Evolutionary conservation across 2,329 filamentous ascomycete genomes (phyloP), one percentile per base, ranked within the genome.

Genomic region (Epichloe festucae): DNA sequence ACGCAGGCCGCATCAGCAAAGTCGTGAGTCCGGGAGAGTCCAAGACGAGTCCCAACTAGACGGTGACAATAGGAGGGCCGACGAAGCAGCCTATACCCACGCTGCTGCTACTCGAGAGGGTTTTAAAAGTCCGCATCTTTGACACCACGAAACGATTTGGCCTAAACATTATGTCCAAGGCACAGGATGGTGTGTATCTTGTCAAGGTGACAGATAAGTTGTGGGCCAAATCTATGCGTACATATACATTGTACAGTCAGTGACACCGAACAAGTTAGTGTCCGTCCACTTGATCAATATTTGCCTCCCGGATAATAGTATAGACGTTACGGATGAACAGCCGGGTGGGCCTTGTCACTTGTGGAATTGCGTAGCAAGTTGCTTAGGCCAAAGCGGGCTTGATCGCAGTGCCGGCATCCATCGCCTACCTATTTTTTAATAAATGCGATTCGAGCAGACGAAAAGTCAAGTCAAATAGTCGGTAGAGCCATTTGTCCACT

Each of bases 1-100:
- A 53, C 52, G 35, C 53, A 58, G 40, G 38, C 47, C 56, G 54
- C 54, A 53, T 57, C 56, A 54, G 51, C 45, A 52, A 31, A 31
- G 27, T 52, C 41, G 47, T 45, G 49, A 57, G 49, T 53, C 46
- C 48, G 51, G 44, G 27, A 52, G 14, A 27, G 19, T 27, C 41
- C 14, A 14, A n/a, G 21, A 12, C 42, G 27, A 31, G 42, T 31
- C 42, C 21, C 27, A 23, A 44, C 14, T 21, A 46, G 12, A 31
- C 8, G 10, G 10, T 11, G 8, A 31, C 31, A 31, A 31, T 4
- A 31, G 31, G 31, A 31, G 31, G 31, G 3, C 31, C 31, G 14
- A 14, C 43, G 31, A 31, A 31, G n/a, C 47, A 27, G 48, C 8
- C 40, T 43, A 23, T 3, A 23, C 41, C 15, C 19, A 36, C 31